A percentile compares a stretch with the other conserved stretches of the same genome.
Evolutionary conservation across 2,329 filamentous ascomycete genomes (phyloP).

Genomic region (Fusarium sp.): DNA sequence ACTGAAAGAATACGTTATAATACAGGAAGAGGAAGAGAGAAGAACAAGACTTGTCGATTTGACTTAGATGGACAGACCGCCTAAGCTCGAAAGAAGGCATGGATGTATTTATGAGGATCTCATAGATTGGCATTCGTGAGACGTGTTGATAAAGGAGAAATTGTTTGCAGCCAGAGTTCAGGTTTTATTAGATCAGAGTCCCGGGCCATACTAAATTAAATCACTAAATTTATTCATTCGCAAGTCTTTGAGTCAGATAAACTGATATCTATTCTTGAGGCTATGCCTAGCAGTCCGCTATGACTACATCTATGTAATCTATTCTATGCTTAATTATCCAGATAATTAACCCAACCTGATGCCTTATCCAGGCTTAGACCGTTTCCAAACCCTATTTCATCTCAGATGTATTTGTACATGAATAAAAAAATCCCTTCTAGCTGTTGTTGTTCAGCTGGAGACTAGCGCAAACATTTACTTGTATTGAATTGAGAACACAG

Average conservation of each 20-base stretch:
- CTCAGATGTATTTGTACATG: slow-evolving; percentile 20
- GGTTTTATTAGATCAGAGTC: neutral
- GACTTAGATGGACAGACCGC: too few relatives aligned
- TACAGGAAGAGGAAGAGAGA: neutral
- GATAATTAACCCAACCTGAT: neutral
- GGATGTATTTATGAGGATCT: too few relatives aligned
- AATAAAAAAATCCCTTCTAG: neutral
- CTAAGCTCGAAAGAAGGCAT: too few relatives aligned
- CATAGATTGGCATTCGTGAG: too few relatives aligned
- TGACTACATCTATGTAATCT: neutral
- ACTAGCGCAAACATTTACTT: slow-evolving; percentile 2
- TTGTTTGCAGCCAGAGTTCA: too few relatives aligned
- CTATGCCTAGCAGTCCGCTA: neutral
- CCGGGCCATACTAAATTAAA: neutral
- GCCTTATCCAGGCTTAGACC: neutral
- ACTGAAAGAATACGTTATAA: neutral
- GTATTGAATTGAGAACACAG: slow-evolving; percentile 63
- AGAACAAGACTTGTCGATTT: too few relatives aligned
- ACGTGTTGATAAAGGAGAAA: too few relatives aligned
- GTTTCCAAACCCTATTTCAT: neutral
- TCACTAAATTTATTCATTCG: neutral
- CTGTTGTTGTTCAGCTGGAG: too few relatives aligned
- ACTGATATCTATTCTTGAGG: slow-evolving; percentile 1
- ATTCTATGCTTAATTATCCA: slow-evolving; percentile 7
- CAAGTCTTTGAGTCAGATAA: neutral